Conservation (phyloP, 345 rosid species). For the rapeseed (Brassica napus) region Da-Ae NC_063447.1:60383501-60384000, state of each 20-base stretch:
- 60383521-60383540: neutral
- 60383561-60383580: neutral
- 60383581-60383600: conserved; percentile 9
- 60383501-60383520: neutral
- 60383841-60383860: neutral
- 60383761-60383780: conserved; percentile 14
- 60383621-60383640: neutral
- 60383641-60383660: neutral
- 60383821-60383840: neutral
- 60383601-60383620: conserved; percentile 11
- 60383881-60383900: neutral
- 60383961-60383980: neutral
- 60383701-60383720: conserved; percentile 11
- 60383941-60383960: neutral
- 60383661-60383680: neutral
- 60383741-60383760: conserved; percentile 8
- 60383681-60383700: neutral
- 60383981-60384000: neutral
- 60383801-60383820: neutral
- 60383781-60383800: neutral
- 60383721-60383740: neutral
- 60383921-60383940: neutral
- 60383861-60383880: neutral
- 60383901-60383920: neutral
- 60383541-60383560: neutral